Conservation (phyloP, 2,329 filamentous ascomycete species). For the Talaromyces funiculosus region DNA sequence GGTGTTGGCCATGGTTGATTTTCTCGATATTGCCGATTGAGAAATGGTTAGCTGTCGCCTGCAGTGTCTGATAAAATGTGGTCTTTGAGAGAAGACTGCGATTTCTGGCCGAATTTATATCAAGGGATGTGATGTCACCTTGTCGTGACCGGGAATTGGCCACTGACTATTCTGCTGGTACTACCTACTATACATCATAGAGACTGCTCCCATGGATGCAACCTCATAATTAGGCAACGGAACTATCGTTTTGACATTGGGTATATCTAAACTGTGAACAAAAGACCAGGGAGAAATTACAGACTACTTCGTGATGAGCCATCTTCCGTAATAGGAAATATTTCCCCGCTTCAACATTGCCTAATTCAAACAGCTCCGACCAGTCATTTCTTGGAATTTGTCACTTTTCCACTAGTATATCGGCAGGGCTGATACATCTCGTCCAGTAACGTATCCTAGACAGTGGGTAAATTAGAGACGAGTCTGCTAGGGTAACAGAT, state of each 20-base stretch:
- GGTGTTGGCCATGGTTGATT: neutral
- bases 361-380: too few species aligned
- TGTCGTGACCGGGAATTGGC: constrained; percentile 3
- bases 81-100: too few species aligned
- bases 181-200: neutral
- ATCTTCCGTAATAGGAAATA: constrained; percentile 5
- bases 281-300: neutral
- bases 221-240: neutral
- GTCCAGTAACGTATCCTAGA: too few species aligned
- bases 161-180: neutral
- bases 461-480: too few species aligned
- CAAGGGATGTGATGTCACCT: constrained; percentile 1
- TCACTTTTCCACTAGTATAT: too few species aligned
- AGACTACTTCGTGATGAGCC: neutral
- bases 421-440: too few species aligned
- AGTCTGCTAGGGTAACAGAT: too few species aligned
- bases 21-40: too few species aligned
- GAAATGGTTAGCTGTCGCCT: too few species aligned
- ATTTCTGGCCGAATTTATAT: neutral
- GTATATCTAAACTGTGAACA: neutral
- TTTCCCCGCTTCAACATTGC: neutral
- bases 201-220: neutral
- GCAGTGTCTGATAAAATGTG: too few species aligned
- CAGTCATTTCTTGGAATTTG: too few species aligned
- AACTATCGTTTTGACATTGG: too few species aligned